Percentiles rank a stretch among this genome's conserved stretches.
phyloP scores from a whole-genome alignment of 345 rosid genomes.

The Geranium brycei region DNA sequence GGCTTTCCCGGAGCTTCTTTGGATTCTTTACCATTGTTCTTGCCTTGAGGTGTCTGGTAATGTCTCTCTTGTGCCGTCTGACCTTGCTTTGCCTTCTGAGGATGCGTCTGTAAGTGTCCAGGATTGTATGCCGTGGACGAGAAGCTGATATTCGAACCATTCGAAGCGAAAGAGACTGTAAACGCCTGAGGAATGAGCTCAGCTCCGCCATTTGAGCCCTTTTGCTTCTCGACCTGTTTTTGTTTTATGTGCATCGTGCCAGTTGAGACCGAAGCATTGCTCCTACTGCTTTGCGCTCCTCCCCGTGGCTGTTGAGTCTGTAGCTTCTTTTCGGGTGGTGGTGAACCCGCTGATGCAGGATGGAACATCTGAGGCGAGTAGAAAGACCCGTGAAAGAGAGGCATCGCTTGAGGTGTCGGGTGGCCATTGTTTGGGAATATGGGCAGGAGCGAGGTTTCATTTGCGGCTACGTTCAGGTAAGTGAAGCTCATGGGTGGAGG shows the following conservation, averaged over 20 bases:
- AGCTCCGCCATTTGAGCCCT: not conserved
- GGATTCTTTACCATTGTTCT: no score
- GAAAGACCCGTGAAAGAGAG: conserved; percentile 36
- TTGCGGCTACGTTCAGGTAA: conserved; percentile 31
- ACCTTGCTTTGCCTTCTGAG: not conserved
- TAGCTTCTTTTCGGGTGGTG: not conserved
- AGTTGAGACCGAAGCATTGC: no score
- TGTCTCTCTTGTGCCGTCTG: not conserved
- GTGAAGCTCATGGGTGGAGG: conserved; percentile 24
- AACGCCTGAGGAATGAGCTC: not conserved
- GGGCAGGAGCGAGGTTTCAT: conserved; percentile 4
- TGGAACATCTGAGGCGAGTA: conserved; percentile 42
- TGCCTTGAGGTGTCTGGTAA: not conserved
- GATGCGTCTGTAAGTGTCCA: not conserved
- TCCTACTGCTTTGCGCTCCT: no score
- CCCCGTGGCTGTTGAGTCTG: not conserved
- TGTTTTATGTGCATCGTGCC: no score
- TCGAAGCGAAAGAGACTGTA: not conserved
- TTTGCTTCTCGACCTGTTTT: not conserved
- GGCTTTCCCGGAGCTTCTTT: not conserved
- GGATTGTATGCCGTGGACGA: not conserved
- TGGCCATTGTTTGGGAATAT: conserved; percentile 5
- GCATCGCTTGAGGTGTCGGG: conserved; percentile 28
- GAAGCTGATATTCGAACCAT: not conserved
- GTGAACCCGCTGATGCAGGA: conserved; percentile 2